Conservation (phyloP, 2,329 filamentous ascomycete genomes). For the Rutstroemia sp. region DNA sequence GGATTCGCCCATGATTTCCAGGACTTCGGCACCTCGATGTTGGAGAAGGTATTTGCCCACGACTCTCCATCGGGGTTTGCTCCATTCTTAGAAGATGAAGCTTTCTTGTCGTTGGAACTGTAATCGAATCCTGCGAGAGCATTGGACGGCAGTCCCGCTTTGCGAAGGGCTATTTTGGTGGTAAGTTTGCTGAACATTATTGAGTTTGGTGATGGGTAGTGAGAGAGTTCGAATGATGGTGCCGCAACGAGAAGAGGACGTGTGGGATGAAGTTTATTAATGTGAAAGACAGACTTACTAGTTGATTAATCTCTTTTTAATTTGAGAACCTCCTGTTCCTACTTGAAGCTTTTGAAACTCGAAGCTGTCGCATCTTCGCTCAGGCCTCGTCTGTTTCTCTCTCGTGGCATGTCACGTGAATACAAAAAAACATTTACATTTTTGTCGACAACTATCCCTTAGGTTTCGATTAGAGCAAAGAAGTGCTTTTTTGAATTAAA, state of each 20-base stretch:
- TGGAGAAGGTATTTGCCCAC: constrained; percentile 26
- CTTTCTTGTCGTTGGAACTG: constrained; percentile 5
- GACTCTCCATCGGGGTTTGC: constrained; percentile 7
- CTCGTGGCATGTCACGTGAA: neutral
- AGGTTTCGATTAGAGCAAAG: too few relatives aligned
- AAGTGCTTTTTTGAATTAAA: too few relatives aligned
- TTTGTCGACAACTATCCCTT: neutral
- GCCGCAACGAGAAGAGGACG: neutral
- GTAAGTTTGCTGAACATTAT: constrained; percentile 28
- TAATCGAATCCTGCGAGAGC: constrained; percentile 15
- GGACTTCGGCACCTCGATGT: constrained; percentile 23
- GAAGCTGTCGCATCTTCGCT: constrained; percentile 3
- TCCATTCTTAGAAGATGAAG: constrained; percentile 14
- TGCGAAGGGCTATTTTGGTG: constrained; percentile 28
- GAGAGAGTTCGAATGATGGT: neutral
- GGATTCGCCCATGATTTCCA: constrained; percentile 27
- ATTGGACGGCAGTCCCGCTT: constrained; percentile 26
- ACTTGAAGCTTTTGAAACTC: neutral
- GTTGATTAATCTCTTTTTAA: neutral
- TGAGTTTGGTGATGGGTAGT: neutral
- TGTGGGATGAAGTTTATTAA: neutral
- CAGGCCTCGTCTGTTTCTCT: neutral
- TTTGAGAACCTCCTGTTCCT: neutral
- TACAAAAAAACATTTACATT: neutral
- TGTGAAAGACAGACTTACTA: neutral